These are phyloP conservation scores for Diplodia mutila DNA, from an alignment of 2,329 filamentous ascomycete species.

Conservation along the genomic window DNA sequence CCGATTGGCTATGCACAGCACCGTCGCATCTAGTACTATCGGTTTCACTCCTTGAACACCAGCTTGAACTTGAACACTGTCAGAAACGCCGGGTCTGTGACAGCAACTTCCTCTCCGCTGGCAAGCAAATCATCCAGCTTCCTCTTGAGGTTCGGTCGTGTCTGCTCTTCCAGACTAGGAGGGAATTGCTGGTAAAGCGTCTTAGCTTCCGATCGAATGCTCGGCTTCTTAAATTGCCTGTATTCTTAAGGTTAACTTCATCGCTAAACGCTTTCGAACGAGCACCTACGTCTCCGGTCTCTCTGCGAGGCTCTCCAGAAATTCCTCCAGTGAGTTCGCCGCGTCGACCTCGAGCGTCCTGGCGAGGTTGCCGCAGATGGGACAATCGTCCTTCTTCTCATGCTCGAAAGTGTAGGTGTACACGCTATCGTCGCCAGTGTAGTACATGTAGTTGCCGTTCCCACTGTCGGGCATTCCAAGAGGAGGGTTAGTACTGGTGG, in stretches of 20 bases:
- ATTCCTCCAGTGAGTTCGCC: slow-evolving; percentile 74
- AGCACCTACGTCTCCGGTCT: slow-evolving; percentile 70
- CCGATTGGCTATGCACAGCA: neutral
- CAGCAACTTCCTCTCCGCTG: slow-evolving; percentile 84
- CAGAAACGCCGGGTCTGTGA: slow-evolving; percentile 88
- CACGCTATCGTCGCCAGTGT: slow-evolving; percentile 91
- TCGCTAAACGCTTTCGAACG: neutral
- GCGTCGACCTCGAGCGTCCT: slow-evolving; percentile 74
- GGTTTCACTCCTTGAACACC: slow-evolving; percentile 43
- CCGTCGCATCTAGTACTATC: neutral
- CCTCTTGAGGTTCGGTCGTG: slow-evolving; percentile 77
- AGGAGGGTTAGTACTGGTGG: slow-evolving; percentile 77
- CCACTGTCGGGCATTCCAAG: slow-evolving; percentile 68
- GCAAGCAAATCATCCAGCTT: slow-evolving; percentile 77
- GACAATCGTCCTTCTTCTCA: slow-evolving; percentile 91
- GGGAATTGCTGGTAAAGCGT: slow-evolving; percentile 90
- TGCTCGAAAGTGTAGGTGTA: slow-evolving; percentile 98
- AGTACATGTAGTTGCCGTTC: slow-evolving; percentile 93
- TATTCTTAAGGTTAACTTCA: slow-evolving; percentile 28
- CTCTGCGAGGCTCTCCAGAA: slow-evolving; percentile 81
- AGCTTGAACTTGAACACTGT: slow-evolving; percentile 69
- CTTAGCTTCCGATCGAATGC: slow-evolving; percentile 76
- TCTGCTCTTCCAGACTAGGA: slow-evolving; percentile 79
- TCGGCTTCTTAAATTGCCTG: slow-evolving; percentile 86
- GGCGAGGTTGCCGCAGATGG: slow-evolving; percentile 85